These are phyloP conservation scores for Circinella minor DNA, from an alignment of 371 early-diverging fungal species.

Conservation along the genomic window DNA sequence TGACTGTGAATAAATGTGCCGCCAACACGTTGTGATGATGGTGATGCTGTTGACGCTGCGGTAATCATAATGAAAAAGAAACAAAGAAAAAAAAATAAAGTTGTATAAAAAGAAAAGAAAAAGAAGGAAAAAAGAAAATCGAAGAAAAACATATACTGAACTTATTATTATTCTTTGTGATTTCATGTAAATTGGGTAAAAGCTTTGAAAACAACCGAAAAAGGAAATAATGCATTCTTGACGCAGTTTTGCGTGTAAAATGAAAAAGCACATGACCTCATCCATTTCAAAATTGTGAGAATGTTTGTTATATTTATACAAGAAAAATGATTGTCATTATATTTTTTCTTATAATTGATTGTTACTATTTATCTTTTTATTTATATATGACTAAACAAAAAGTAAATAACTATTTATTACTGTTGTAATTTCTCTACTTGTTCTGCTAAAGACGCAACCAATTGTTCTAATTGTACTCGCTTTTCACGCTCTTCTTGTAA, in stretches of 20 bases:
- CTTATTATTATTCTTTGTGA: not conserved
- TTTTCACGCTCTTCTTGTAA: conserved; percentile 58
- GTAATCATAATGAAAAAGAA: conserved; percentile 18
- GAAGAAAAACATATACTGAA: not conserved
- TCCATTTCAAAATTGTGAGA: no score
- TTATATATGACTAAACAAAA: no score
- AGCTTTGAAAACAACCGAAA: conserved; percentile 25
- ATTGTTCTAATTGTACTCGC: conserved; percentile 50
- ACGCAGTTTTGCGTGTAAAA: not conserved
- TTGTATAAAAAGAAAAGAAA: conserved; percentile 9
- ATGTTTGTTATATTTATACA: no score
- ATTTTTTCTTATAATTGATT: no score
- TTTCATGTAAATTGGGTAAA: not conserved
- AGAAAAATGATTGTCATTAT: no score
- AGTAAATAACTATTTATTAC: not conserved
- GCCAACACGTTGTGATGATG: conserved; percentile 18
- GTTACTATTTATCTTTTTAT: no score
- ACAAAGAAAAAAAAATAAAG: not conserved
- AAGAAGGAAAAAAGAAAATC: not conserved
- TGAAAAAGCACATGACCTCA: no score
- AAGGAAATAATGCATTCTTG: conserved; percentile 24
- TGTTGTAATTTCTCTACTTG: conserved; percentile 38
- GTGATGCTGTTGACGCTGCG: conserved; percentile 8
- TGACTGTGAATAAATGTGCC: conserved; percentile 56
- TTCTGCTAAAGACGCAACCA: conserved; percentile 45